Conservation (phyloP, 2,329 filamentous ascomycete species). For the Apiospora marii region DNA sequence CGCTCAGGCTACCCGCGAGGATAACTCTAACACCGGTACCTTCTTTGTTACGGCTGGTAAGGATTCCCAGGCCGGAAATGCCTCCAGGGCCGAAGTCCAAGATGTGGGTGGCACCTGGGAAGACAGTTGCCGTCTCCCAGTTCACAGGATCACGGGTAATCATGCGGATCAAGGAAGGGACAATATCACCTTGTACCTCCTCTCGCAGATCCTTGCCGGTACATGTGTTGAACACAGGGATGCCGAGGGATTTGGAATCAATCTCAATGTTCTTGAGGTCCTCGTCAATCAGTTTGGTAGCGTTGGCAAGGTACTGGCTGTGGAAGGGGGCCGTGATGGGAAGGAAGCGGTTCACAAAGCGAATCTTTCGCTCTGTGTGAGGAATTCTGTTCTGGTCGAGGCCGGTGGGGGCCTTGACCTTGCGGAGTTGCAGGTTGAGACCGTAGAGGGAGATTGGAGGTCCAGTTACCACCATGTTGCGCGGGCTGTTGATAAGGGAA, state of each 20-base stretch:
- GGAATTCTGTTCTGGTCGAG: constrained; percentile 95
- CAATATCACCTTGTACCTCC: constrained; percentile 76
- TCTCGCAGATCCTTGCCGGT: constrained; percentile 84
- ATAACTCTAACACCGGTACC: constrained; percentile 97
- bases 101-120: constrained; percentile 90
- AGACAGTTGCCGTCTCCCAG: constrained; percentile 94
- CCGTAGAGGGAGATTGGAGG: constrained; percentile 96
- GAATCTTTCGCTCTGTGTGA: constrained; percentile 93
- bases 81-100: constrained; percentile 97
- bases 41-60: constrained; percentile 99
- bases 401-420: constrained; percentile 97
- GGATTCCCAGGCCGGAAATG: constrained; percentile 91
- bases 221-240: constrained; percentile 90
- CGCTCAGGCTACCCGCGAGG: constrained; percentile 90
- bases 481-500: constrained; percentile 94
- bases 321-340: constrained; percentile 99
- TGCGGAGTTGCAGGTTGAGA: constrained; percentile 92
- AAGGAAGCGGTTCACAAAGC: constrained; percentile 95
- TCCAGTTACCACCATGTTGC: constrained; percentile 96
- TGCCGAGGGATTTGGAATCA: constrained; percentile 74
- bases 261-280: constrained; percentile 87
- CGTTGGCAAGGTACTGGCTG: constrained; percentile 88
- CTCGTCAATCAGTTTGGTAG: constrained; percentile 82
- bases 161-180: constrained; percentile 86
- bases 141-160: constrained; percentile 94